These are phyloP conservation scores for Corchorus capsularis DNA, from an alignment of 345 rosid species.

Conservation along the genomic window DNA sequence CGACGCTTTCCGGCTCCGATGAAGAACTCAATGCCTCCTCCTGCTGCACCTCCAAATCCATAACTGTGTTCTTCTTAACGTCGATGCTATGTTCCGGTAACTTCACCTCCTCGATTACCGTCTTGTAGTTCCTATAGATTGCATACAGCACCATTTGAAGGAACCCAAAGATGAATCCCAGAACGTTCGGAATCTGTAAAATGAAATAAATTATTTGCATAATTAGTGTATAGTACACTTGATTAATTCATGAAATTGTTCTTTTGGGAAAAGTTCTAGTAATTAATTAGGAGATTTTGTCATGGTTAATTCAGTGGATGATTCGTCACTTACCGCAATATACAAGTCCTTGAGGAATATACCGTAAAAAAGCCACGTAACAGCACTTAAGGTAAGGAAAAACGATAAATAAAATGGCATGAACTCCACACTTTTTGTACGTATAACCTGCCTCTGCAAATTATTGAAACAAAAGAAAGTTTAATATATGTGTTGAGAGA, in stretches of 20 bases:
- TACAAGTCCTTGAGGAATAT: constrained; percentile 46
- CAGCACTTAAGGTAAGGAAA: constrained; percentile 54
- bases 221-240: too few species aligned
- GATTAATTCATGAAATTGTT: constrained; percentile 4
- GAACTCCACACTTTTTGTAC: constrained; percentile 69
- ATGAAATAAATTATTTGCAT: too few species aligned
- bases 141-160: constrained; percentile 57
- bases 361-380: constrained; percentile 61
- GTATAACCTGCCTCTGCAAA: constrained; percentile 45
- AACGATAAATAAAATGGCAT: constrained; percentile 63
- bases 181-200: constrained; percentile 52
- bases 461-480: neutral
- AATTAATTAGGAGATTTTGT: neutral
- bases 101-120: constrained; percentile 31
- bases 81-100: constrained; percentile 28
- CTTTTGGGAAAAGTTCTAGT: neutral
- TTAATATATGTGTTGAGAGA: neutral
- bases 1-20: neutral
- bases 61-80: neutral
- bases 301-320: too few species aligned
- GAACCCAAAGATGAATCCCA: constrained; percentile 51
- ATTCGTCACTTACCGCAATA: constrained; percentile 50
- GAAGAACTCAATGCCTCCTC: neutral
- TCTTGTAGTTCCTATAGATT: constrained; percentile 43
- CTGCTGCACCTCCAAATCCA: neutral